These are phyloP conservation scores for Venturia nashicola DNA, from an alignment of 2,329 filamentous ascomycete species.

Conservation along the genomic window DNA sequence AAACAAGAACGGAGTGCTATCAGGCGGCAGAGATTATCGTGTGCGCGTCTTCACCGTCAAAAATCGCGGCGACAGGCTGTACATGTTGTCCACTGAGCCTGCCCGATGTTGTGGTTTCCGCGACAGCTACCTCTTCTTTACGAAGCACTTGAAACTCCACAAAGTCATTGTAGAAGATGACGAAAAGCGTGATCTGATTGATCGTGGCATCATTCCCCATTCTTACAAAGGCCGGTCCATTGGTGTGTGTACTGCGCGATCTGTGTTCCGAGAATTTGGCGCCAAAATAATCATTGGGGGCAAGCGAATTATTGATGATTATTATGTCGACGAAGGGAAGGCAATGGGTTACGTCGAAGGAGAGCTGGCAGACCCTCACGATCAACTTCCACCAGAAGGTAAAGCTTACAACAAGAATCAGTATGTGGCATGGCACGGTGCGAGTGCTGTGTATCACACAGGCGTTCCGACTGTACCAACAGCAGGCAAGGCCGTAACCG, in stretches of 20 bases:
- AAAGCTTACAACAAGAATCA: slow-evolving; percentile 98
- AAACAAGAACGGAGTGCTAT: slow-evolving; percentile 72
- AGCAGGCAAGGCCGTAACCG: slow-evolving; percentile 60
- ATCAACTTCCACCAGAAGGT: slow-evolving; percentile 59
- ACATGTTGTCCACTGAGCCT: slow-evolving; percentile 98
- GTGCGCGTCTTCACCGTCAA: slow-evolving; percentile 89
- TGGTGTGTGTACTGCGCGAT: slow-evolving; percentile 89
- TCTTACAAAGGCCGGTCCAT: slow-evolving; percentile 98
- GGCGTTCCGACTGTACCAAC: slow-evolving; percentile 64
- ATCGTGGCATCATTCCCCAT: slow-evolving; percentile 88
- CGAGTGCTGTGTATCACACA: slow-evolving; percentile 89
- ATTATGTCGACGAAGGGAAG: slow-evolving; percentile 63
- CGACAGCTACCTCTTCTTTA: slow-evolving; percentile 98
- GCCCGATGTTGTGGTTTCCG: slow-evolving; percentile 93
- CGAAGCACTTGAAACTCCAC: slow-evolving; percentile 89
- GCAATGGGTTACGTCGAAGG: slow-evolving; percentile 75
- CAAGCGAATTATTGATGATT: slow-evolving; percentile 77
- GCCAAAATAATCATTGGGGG: slow-evolving; percentile 89
- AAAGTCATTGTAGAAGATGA: slow-evolving; percentile 97
- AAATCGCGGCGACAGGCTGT: slow-evolving; percentile 71
- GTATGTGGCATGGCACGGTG: slow-evolving; percentile 97
- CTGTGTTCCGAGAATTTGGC: slow-evolving; percentile 94
- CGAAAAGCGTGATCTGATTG: slow-evolving; percentile 95
- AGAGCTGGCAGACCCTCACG: slow-evolving; percentile 81
- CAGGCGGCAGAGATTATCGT: slow-evolving; percentile 79